Percentiles rank a stretch among this genome's conserved stretches.
Conservation (phyloP, 78 protist species). For the Pelomyxa schiedti region DNA sequence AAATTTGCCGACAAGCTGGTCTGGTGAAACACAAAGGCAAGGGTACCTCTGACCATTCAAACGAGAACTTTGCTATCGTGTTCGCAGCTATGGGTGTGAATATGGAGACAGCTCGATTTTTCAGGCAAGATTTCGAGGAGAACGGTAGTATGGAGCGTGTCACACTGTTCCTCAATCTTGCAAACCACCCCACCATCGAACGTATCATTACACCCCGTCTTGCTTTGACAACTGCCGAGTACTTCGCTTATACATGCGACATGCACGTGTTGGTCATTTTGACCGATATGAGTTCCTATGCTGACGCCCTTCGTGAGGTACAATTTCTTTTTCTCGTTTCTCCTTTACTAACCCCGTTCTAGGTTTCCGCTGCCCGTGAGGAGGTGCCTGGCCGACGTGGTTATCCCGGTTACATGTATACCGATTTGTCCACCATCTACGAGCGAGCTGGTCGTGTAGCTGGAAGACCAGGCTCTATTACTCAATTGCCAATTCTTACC, state of each 20-base stretch:
- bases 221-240: conserved; percentile 97
- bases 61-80: conserved; percentile 96
- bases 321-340: no score
- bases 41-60: conserved; percentile 61
- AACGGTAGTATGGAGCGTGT: conserved; percentile 91
- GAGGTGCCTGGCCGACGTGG: conserved; percentile 98
- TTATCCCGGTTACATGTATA: conserved; percentile 99
- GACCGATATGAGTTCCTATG: conserved; percentile 99
- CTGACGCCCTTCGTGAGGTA: conserved; percentile 99
- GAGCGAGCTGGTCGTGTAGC: conserved; percentile 99
- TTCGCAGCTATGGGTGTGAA: conserved; percentile 99
- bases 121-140: conserved; percentile 96
- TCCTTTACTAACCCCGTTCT: no score
- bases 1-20: conserved; percentile 97
- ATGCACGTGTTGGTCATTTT: conserved; percentile 97
- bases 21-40: conserved; percentile 75
- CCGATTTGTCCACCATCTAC: conserved; percentile 98
- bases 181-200: conserved; percentile 99
- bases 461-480: conserved; percentile 96
- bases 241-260: conserved; percentile 95
- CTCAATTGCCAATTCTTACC: conserved; percentile 98
- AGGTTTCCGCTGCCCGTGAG: conserved; percentile 90
- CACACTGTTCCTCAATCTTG: conserved; percentile 96
- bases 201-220: conserved; percentile 99
- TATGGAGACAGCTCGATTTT: conserved; percentile 98